phyloP scores from a whole-genome alignment of 1,139 yeast genomes.

The Geotrichum carabidarum region DNA sequence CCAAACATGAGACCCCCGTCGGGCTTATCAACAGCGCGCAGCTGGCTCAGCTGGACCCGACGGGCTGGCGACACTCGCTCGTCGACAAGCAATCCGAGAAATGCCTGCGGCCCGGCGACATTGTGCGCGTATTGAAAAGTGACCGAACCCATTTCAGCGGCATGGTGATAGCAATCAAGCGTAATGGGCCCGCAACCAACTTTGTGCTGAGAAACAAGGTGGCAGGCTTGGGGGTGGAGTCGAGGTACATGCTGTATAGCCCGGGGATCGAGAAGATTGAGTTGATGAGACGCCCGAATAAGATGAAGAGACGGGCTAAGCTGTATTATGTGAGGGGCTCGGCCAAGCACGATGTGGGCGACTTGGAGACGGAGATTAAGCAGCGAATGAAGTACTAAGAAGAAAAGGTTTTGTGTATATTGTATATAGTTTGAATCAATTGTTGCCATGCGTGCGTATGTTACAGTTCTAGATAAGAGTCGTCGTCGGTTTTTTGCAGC shows the following conservation, averaged over 20 bases:
- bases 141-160: slow-evolving; percentile 71
- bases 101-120: slow-evolving; percentile 70
- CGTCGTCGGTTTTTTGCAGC: slow-evolving; percentile 13
- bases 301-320: slow-evolving; percentile 69
- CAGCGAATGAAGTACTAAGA: not conserved
- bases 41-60: slow-evolving; percentile 59
- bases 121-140: slow-evolving; percentile 67
- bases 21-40: slow-evolving; percentile 44
- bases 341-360: slow-evolving; percentile 75
- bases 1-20: slow-evolving; percentile 9
- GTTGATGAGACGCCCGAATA: slow-evolving; percentile 63
- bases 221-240: slow-evolving; percentile 73
- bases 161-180: slow-evolving; percentile 67
- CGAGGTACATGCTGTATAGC: slow-evolving; percentile 70
- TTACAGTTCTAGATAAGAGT: slow-evolving; percentile 14
- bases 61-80: slow-evolving; percentile 65
- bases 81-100: slow-evolving; percentile 48
- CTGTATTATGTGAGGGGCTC: slow-evolving; percentile 80
- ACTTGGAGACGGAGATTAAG: slow-evolving; percentile 47
- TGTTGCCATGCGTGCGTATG: not conserved
- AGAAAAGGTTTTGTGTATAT: not conserved
- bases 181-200: slow-evolving; percentile 65
- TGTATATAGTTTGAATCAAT: not conserved
- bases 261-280: slow-evolving; percentile 74
- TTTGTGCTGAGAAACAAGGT: slow-evolving; percentile 73